phyloP scores from a whole-genome alignment of 805 yeast genomes.

The Wickerhamiella vanderwaltii region DNA sequence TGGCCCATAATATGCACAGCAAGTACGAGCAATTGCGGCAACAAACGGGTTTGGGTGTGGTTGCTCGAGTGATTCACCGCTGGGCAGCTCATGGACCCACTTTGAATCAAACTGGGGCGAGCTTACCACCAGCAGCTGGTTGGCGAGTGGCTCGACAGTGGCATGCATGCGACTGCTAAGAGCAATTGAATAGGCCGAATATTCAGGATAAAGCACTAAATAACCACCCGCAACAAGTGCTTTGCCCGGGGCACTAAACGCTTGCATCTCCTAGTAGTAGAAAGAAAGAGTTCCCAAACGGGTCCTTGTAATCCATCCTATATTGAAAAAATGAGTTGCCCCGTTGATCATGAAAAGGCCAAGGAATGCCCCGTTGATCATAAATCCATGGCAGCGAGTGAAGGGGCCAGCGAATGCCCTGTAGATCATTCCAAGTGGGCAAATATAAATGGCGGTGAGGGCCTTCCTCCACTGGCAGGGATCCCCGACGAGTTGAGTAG shows the following conservation, averaged over 20 bases:
- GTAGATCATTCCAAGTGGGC: constrained; percentile 15
- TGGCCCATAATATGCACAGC: constrained; percentile 40
- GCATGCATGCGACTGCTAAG: constrained; percentile 86
- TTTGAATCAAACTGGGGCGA: constrained; percentile 22
- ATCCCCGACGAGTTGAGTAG: constrained; percentile 38
- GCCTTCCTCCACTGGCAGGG: constrained; percentile 21
- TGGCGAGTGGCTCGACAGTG: constrained; percentile 31
- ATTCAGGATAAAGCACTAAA: constrained; percentile 68
- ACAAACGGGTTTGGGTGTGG: constrained; percentile 56
- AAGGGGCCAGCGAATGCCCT: constrained; percentile 25
- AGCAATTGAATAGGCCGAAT: constrained; percentile 71
- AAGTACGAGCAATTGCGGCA: constrained; percentile 46
- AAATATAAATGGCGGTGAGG: constrained; percentile 26
- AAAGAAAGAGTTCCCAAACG: no score
- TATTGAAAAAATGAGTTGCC: no score
- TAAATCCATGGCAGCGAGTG: constrained; percentile 17
- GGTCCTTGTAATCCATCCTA: not conserved
- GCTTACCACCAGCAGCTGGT: constrained; percentile 20
- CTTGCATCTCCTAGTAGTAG: constrained; percentile 27
- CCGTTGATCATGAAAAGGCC: no score
- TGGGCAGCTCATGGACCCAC: constrained; percentile 16
- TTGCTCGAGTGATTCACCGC: not conserved
- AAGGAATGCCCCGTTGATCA: constrained; percentile 43
- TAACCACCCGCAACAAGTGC: constrained; percentile 93
- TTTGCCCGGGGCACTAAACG: constrained; percentile 90